Percentiles rank a stretch among this genome's conserved stretches.
Conservation (phyloP, 2,329 filamentous ascomycete species). For the Colletotrichum falcatum region DNA sequence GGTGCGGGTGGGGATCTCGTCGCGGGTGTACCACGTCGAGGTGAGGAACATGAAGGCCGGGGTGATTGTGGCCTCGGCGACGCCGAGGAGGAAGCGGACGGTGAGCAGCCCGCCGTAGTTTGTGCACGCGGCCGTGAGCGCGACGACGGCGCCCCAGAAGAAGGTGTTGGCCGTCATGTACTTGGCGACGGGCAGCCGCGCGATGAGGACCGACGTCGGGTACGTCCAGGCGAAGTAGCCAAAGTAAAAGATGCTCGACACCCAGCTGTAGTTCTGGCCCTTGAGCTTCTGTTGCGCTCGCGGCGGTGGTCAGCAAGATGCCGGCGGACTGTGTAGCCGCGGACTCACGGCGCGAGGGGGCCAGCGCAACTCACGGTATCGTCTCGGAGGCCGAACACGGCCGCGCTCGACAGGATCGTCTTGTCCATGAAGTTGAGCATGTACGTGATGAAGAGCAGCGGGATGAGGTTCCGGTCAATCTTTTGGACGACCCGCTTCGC, state of each 20-base stretch:
- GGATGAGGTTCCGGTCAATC: slow-evolving; percentile 67
- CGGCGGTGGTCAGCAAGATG: slow-evolving; percentile 49
- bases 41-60: slow-evolving; percentile 69
- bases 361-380: slow-evolving; percentile 52
- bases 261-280: slow-evolving; percentile 67
- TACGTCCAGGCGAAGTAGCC: slow-evolving; percentile 64
- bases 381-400: slow-evolving; percentile 66
- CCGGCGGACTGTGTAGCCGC: neutral
- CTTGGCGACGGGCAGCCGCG: slow-evolving; percentile 60
- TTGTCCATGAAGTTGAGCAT: slow-evolving; percentile 74
- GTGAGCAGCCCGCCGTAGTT: slow-evolving; percentile 63
- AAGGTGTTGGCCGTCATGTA: slow-evolving; percentile 61
- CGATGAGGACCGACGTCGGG: slow-evolving; percentile 61
- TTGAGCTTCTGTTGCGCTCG: slow-evolving; percentile 65
- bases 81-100: slow-evolving; percentile 65
- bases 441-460: slow-evolving; percentile 68
- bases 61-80: slow-evolving; percentile 65
- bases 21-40: slow-evolving; percentile 67
- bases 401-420: slow-evolving; percentile 65
- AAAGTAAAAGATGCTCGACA: slow-evolving; percentile 53
- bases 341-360: neutral
- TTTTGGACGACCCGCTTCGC: slow-evolving; percentile 60
- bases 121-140: slow-evolving; percentile 58
- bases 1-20: slow-evolving; percentile 65
- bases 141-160: slow-evolving; percentile 63